These are phyloP conservation scores for Trichoderma aggressivum DNA, from an alignment of 2,329 filamentous ascomycete species.

Conservation along the genomic window DNA sequence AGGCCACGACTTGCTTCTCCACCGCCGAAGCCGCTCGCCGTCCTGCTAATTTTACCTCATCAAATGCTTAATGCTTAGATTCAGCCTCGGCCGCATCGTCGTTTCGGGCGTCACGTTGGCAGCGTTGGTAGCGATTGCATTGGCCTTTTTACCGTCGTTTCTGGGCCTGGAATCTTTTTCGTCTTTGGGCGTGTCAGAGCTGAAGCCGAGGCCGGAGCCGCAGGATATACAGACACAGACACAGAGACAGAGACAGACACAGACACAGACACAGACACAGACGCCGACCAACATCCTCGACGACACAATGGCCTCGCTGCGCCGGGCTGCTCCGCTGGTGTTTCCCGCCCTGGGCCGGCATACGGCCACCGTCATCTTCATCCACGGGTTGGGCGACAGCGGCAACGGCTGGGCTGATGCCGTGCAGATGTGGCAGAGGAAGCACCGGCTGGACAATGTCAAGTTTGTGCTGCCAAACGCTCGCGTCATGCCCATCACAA, in stretches of 20 bases:
- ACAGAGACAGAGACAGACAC: neutral
- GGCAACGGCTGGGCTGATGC: conserved; percentile 76
- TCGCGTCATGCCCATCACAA: conserved; percentile 79
- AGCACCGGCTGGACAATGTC: conserved; percentile 79
- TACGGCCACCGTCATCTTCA: conserved; percentile 91
- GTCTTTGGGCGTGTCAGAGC: neutral
- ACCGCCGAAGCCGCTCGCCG: neutral
- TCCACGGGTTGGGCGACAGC: conserved; percentile 86
- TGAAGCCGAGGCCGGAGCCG: neutral
- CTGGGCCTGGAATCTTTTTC: neutral
- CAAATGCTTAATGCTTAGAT: no score
- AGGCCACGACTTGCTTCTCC: neutral
- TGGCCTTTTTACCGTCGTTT: neutral
- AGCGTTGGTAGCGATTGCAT: conserved; percentile 2
- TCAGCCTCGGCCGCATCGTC: neutral
- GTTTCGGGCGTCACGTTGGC: neutral
- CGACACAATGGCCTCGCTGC: conserved; percentile 24
- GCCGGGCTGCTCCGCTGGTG: conserved; percentile 53
- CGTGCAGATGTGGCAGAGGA: conserved; percentile 81
- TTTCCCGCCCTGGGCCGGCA: conserved; percentile 78
- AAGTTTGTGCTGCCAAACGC: conserved; percentile 95
- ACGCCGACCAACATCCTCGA: neutral
- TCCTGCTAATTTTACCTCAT: conserved; percentile 17
- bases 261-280: neutral
- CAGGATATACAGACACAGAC: neutral